Evolutionary conservation across 257 asterid genomes (phyloP).

Genomic region (Marsdenia floribunda): DNA sequence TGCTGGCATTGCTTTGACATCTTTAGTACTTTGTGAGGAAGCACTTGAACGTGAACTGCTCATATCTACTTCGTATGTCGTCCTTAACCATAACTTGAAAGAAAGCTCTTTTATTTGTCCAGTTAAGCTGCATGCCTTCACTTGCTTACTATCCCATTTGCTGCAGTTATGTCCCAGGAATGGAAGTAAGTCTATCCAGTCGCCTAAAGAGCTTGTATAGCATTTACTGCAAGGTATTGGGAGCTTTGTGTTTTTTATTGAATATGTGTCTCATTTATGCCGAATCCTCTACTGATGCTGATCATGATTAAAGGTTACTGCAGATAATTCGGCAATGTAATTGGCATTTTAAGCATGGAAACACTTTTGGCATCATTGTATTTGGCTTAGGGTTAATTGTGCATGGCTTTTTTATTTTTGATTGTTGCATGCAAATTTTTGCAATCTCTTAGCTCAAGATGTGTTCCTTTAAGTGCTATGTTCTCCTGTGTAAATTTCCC

Average conservation of each 20-base stretch:
- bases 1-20: constrained; percentile 83
- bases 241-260: constrained; percentile 1
- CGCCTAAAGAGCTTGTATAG: constrained; percentile 94
- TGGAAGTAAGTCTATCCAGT: constrained; percentile 90
- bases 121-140: constrained; percentile 4
- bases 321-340: not conserved
- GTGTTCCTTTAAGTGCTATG: constrained; percentile 14
- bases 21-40: constrained; percentile 92
- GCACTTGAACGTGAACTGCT: constrained; percentile 86
- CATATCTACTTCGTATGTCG: constrained; percentile 88
- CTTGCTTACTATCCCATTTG: not conserved
- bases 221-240: constrained; percentile 75
- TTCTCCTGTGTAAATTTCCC: constrained; percentile 8
- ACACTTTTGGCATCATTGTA: not conserved
- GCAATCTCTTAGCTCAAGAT: not conserved
- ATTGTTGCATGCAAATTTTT: not conserved
- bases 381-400: not conserved
- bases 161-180: constrained; percentile 93
- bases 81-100: constrained; percentile 14
- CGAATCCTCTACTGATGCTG: not conserved
- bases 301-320: not conserved
- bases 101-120: constrained; percentile 10
- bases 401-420: not conserved
- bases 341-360: not conserved
- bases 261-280: not conserved